Base-by-base conservation (phyloP, 495 filamentous ascomycete species). In the Podospora australis region DNA sequence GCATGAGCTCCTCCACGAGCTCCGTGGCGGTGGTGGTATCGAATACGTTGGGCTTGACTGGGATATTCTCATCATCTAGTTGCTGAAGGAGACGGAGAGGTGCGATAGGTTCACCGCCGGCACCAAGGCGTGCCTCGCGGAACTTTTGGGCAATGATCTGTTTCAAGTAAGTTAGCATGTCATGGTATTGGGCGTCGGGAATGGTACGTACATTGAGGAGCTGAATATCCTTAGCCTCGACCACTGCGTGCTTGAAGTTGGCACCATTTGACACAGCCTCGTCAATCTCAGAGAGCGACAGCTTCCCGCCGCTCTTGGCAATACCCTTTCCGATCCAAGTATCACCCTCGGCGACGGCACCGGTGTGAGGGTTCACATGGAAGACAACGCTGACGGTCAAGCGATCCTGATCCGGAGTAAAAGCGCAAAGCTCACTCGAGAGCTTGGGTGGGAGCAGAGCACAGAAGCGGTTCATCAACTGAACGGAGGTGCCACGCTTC, bases 51-150 rank as follows among this genome's bases (percentile, higher is more conserved):
- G 87, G 80, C 69, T 92, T 89, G 20, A 96, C 88, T 0, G 91
- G 92, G 28, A 96, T 88, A 63, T 96, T 96, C 73, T 98, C 92
- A 55, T 98, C 92, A 57, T 98, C 94, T n/a, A 96, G 79, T 64
- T 92, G 86, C 62, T 95, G 86, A 30, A 97, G 70, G 26, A 98
- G 78, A 35, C 92, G 86, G 41, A 97, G 79, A 39, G 90, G 81
- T 16, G 90, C 86, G 50, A 95, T 86, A 7, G 84, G 78, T 25
- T 83, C 78, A 20, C 80, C 78, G 19, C 83, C 83, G 44, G 88
- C 83, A 39, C 86, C 86, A 52, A 92, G 84, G 36, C 92, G 81
- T 6, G 81, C 77, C 63, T 95, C 86, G 29, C 88, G 85, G 77
- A 96, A 92, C 63, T 90, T 95, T 49, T 86, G 84, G 4, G 8